Conservation (phyloP, 768 basidiomycete species). For the Leccinum truebloodii region DNA sequence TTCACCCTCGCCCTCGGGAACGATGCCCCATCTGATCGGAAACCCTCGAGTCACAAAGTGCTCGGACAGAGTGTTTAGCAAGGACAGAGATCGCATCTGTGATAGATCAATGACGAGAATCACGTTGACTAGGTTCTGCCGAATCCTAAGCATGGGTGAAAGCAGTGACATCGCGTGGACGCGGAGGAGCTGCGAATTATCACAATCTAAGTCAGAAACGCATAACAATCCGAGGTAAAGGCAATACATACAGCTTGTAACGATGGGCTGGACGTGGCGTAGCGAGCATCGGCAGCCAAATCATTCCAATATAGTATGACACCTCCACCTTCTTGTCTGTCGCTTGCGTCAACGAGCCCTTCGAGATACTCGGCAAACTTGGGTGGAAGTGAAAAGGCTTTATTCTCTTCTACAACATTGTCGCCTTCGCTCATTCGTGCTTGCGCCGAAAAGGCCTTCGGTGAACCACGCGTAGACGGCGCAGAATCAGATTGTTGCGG, state of each 20-base stretch:
- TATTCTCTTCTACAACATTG: conserved; percentile 60
- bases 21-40: conserved; percentile 85
- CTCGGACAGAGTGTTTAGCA: conserved; percentile 63
- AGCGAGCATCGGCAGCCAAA: conserved; percentile 76
- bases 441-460: conserved; percentile 8
- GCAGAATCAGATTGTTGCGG: conserved; percentile 43
- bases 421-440: neutral
- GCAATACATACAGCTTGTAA: conserved; percentile 46
- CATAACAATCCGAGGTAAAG: neutral
- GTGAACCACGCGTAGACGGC: conserved; percentile 11
- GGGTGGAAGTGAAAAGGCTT: conserved; percentile 79
- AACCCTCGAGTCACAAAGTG: conserved; percentile 71
- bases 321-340: conserved; percentile 74
- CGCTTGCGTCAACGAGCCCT: conserved; percentile 89
- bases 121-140: conserved; percentile 81
- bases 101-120: conserved; percentile 83
- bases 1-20: conserved; percentile 58
- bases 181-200: conserved; percentile 28
- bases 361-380: conserved; percentile 41
- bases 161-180: conserved; percentile 52
- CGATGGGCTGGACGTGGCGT: conserved; percentile 52
- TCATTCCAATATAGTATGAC: conserved; percentile 91
- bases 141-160: conserved; percentile 74
- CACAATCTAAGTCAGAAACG: conserved; percentile 4
- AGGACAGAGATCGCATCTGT: conserved; percentile 53